Evolutionary conservation across 495 filamentous ascomycete species (phyloP), one percentile per base, ranked within the genome.

Genomic region (Penicillium robsamsonii): DNA sequence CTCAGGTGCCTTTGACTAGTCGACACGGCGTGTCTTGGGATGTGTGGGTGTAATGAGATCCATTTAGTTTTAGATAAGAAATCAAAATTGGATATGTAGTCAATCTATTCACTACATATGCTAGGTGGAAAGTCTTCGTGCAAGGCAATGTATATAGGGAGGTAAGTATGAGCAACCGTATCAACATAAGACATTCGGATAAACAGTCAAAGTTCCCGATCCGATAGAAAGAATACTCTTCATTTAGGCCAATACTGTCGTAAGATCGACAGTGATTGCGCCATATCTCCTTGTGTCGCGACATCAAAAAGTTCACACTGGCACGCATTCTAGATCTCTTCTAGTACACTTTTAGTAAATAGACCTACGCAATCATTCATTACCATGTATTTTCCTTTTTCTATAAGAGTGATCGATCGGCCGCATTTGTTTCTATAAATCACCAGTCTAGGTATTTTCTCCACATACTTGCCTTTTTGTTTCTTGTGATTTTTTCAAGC

Each of bases 1-100:
- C 83, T 6, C 82, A 85, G 64, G 47, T 47, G 11, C 53, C 65
- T 10, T 30, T 67, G 40, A 60, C 60, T 0, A 69, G 60, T 29
- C 63, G 72, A 2, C 55, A 74, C 53, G 75, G 72, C 3, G 24
- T 69, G 25, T 60, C 56, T 1, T 78, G 70, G 71, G 63, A 73
- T 52, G 50, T 55, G 1, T 73, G 70, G 70, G 65, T 67, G 17
- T 73, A 59, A 38, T 9, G 9, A 17, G 12, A 33, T 17, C 5
- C 15, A 13, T 0, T 5, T 6, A 5, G 17, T 2, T 9, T 11
- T 41, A 15, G 2, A 30, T 53, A 44, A 22, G 17, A 9, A 43
- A 31, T 46, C 0, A 37, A 40, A 33, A 12, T 5, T 31, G 29
- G 29, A 31, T 31, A 31, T 11, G 10, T 12, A 31, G 30, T 22